Base-by-base conservation (phyloP, 176 grass and related monocot species). In the Cenchrus fungigraminus region DNA sequence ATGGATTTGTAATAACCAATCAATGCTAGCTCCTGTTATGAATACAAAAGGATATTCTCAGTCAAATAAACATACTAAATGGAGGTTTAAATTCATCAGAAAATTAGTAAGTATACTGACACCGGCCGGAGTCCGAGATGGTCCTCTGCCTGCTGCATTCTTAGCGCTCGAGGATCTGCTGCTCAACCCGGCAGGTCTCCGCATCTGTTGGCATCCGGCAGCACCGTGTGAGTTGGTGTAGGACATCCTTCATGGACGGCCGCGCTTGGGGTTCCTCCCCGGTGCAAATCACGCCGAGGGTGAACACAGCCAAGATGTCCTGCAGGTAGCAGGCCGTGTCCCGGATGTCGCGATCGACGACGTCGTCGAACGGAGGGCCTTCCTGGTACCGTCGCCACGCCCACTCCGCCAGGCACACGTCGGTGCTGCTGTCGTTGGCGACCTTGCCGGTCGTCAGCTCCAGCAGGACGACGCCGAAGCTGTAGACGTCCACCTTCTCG, bases 401-500 rank as follows among this genome's bases (percentile, higher is more conserved):
- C 91, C 92, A 97, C 8, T 97, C 95, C 0, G 95, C 92, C 45
- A 97, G 73, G 89, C 87, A 91, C 10, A 90, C 49, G 9, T 95
- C 90, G 0, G 88, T 84, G 5, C 79, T 55, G 10, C 78, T 85
- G 68, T 89, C 85, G 8, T 89, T 91, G 0, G 91, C 93, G 0
- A 84, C 83, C 79, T 75, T 91, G 25, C 91, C 93, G 0, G 91
- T 98, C 0, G 87, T 87, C 16, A 98, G 85, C 80, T 98, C 95
- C 11, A 98, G 82, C 71, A 98, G 80, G 4, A 98, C 93, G 17
- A 98, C 93, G 0, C 92, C 95, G 43, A 98, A 98, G 71, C 93
- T 98, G 80, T 95, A 98, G 0, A 93, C 91, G 20, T 98, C 95
- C 6, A 93, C 89, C 87, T 98, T 98, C 85, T 98, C 91, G 73